phyloP scores from a whole-genome alignment of 2,329 filamentous ascomycete genomes.

The Knoxdaviesia capensis region DNA sequence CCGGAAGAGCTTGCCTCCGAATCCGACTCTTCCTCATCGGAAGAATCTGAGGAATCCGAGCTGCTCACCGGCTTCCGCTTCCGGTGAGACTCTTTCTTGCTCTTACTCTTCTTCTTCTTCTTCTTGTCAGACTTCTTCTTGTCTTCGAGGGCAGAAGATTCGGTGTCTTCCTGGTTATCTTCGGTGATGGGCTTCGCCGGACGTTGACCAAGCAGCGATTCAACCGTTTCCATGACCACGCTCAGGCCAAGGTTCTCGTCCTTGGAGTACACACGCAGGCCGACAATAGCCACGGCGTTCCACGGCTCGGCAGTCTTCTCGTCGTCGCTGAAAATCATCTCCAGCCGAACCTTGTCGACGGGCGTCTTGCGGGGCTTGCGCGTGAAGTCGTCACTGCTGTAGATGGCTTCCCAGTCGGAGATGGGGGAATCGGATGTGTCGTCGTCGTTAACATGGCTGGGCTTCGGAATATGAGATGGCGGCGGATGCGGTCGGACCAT shows the following conservation, averaged over 20 bases:
- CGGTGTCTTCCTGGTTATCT: slow-evolving; percentile 3
- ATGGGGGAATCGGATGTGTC: slow-evolving; percentile 40
- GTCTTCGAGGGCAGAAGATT: not conserved
- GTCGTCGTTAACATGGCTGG: slow-evolving; percentile 7
- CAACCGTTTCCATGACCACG: slow-evolving; percentile 34
- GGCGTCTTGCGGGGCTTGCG: slow-evolving; percentile 24
- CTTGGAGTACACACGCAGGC: slow-evolving; percentile 39
- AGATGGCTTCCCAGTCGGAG: slow-evolving; percentile 37
- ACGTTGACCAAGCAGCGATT: slow-evolving; percentile 24
- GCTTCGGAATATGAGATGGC: slow-evolving; percentile 16
- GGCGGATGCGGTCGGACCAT: too few relatives aligned
- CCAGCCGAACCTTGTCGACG: slow-evolving; percentile 12
- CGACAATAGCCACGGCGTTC: slow-evolving; percentile 42
- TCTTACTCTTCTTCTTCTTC: slow-evolving; percentile 31
- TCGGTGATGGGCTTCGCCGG: not conserved
- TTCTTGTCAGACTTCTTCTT: slow-evolving; percentile 3
- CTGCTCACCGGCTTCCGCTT: not conserved
- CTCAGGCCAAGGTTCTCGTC: slow-evolving; percentile 32
- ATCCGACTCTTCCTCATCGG: too few relatives aligned
- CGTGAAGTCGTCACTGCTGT: slow-evolving; percentile 35
- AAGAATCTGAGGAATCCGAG: too few relatives aligned
- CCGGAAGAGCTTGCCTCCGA: too few relatives aligned
- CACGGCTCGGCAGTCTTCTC: slow-evolving; percentile 34
- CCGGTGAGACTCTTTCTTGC: slow-evolving; percentile 10
- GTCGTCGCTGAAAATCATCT: slow-evolving; percentile 11